These are phyloP conservation scores for Crithidia thermophila DNA, from an alignment of 208 protist species.

Conservation along the genomic window DNA sequence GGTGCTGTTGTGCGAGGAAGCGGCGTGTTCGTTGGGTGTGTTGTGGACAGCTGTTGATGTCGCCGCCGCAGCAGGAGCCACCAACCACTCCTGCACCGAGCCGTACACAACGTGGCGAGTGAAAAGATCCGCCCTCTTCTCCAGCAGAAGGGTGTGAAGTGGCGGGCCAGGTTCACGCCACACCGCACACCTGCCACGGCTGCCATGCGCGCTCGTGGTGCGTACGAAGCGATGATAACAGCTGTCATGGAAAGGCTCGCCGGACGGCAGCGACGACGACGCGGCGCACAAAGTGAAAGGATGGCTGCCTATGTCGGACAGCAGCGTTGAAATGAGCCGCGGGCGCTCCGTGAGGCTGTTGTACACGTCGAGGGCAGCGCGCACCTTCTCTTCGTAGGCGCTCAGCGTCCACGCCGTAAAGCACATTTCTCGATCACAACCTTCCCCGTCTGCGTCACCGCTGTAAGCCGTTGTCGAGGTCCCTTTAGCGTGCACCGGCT, in stretches of 20 bases:
- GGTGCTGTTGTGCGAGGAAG: no score
- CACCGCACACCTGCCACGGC: conserved; percentile 10
- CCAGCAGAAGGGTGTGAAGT: conserved; percentile 56
- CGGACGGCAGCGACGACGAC: conserved; percentile 8
- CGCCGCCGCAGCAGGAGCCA: neutral
- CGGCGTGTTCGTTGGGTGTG: no score
- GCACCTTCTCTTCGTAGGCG: conserved; percentile 68
- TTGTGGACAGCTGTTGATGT: neutral
- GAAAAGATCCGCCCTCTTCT: conserved; percentile 39
- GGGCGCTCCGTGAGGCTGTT: conserved; percentile 67
- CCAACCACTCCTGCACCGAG: conserved; percentile 17
- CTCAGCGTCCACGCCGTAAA: conserved; percentile 76
- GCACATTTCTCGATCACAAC: conserved; percentile 48
- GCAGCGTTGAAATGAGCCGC: conserved; percentile 54
- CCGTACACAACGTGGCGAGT: conserved; percentile 37
- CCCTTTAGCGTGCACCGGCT: neutral
- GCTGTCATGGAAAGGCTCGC: no score
- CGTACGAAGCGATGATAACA: neutral
- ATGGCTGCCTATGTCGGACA: no score
- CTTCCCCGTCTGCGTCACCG: neutral
- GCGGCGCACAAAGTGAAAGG: no score
- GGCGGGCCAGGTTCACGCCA: conserved; percentile 25
- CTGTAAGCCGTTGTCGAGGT: neutral
- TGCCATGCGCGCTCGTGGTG: no score
- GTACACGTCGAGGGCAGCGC: conserved; percentile 66